Evolutionary conservation across 805 yeast species (phyloP).

Genomic region (Candida endomychidarum): DNA sequence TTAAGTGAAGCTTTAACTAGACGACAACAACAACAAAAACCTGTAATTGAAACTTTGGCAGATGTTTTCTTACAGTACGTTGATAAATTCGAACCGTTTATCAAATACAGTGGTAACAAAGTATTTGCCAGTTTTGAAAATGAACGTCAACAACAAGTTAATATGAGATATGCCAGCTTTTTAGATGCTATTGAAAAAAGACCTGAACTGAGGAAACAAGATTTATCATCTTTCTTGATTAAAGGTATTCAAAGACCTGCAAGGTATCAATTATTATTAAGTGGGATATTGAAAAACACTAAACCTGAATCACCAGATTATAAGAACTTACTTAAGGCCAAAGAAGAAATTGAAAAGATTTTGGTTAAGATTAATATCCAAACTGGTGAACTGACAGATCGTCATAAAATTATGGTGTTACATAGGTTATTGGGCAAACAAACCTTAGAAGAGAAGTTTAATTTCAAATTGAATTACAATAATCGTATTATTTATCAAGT

Average conservation of each 20-base stretch:
- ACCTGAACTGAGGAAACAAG: conserved; percentile 84
- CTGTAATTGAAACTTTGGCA: conserved; percentile 82
- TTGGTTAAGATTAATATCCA: conserved; percentile 79
- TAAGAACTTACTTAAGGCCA: conserved; percentile 66
- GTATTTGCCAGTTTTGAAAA: conserved; percentile 94
- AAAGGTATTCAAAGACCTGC: conserved; percentile 97
- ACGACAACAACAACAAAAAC: conserved; percentile 77
- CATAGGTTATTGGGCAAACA: conserved; percentile 58
- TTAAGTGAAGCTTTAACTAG: conserved; percentile 87
- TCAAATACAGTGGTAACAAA: conserved; percentile 90
- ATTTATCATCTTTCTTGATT: conserved; percentile 87
- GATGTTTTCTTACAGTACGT: conserved; percentile 84
- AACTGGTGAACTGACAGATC: conserved; percentile 90
- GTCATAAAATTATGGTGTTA: conserved; percentile 83
- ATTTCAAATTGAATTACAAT: conserved; percentile 80
- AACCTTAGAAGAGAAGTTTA: conserved; percentile 80
- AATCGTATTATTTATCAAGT: conserved; percentile 81
- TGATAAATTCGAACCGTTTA: conserved; percentile 87
- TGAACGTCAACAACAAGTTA: conserved; percentile 88
- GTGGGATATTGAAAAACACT: conserved; percentile 81
- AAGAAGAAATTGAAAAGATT: conserved; percentile 71
- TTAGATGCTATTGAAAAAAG: conserved; percentile 86
- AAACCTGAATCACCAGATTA: conserved; percentile 73
- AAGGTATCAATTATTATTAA: conserved; percentile 81
- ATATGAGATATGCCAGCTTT: conserved; percentile 88